Evolutionary conservation across 2,329 filamentous ascomycete species (phyloP), one percentile per base, ranked within the genome.

Genomic region (Clonostachys sp.): DNA sequence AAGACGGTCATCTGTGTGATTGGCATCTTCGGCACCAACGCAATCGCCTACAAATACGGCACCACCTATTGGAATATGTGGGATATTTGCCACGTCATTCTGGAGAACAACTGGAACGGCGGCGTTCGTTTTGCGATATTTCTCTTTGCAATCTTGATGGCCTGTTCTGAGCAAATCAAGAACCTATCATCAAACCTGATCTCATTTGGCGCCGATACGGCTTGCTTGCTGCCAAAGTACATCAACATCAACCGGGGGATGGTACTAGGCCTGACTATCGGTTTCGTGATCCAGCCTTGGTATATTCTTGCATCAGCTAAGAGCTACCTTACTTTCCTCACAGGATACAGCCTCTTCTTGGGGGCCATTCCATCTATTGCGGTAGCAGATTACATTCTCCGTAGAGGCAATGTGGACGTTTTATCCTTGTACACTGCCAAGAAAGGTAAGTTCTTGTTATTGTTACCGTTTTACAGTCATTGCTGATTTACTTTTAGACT

Each of bases 211-310:
- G 36, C 36, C 12, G 76, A 45, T 18, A 20, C 46, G 14, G 43
- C 42, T 71, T 71, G 74, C 5, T 67, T 82, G 7, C 68, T 72
- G 42, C 77, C 78, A 1, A 61, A 62, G 20, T 78, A 72, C 55
- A 60, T 83, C 51, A 80, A 81, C 53, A 79, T 83, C 55, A 65
- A 66, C 6, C 73, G 80, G n/a, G 80, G 80, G 8, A 75, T 75
- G 48, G 61, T 82, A 12, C 13, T 47, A 14, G 24, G 20, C 36
- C 46, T 54, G 1, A 45, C 52, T 4, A 46, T 48, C 16, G 56
- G 50, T 12, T 57, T 59, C 34, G 41, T 55, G 16, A 56, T 59
- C 50, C 54, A 57, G 45, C 57, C 56, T 2, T 58, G 57, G 57
- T 52, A 46, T 33, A 52, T 59, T 38, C 56, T 57, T 46, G 56